Conservation (phyloP, 306 rosid genomes). For the Argentina anserina region DNA sequence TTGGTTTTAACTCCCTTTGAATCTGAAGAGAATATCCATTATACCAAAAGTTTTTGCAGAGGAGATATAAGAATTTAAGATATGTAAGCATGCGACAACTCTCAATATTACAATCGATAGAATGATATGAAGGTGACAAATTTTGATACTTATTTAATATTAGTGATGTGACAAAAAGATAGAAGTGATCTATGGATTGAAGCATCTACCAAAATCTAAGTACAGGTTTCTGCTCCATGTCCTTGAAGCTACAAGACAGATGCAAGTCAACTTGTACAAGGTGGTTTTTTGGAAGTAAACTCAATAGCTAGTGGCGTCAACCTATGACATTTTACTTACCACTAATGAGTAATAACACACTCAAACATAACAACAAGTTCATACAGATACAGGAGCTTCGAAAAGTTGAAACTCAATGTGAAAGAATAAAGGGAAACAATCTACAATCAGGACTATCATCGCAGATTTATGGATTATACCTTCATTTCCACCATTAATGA, state of each 20-base stretch:
- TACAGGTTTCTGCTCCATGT: neutral
- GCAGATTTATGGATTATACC: slow-evolving; percentile 35
- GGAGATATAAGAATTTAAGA: slow-evolving; percentile 11
- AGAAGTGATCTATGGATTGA: neutral
- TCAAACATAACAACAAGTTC: neutral
- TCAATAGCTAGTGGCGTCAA: slow-evolving; percentile 6
- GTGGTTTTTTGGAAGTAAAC: slow-evolving; percentile 7
- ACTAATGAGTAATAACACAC: neutral
- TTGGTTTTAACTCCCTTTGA: slow-evolving; percentile 49
- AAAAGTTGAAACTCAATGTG: neutral
- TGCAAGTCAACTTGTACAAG: neutral
- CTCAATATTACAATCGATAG: neutral
- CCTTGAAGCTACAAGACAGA: slow-evolving; percentile 1
- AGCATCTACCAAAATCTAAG: slow-evolving; percentile 6
- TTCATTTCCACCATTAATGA: slow-evolving; percentile 70
- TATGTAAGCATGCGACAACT: neutral
- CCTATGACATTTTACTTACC: neutral
- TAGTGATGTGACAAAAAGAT: neutral
- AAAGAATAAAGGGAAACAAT: slow-evolving; percentile 13
- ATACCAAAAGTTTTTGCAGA: neutral
- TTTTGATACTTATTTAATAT: neutral
- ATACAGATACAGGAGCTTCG: neutral
- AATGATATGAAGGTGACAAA: neutral
- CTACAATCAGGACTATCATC: slow-evolving; percentile 6
- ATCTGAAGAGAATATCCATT: slow-evolving; percentile 43